Percentiles rank a stretch among this genome's conserved stretches.
Evolutionary conservation across 2,329 filamentous ascomycete species (phyloP).

Genomic region (Thielaviopsis musarum): DNA sequence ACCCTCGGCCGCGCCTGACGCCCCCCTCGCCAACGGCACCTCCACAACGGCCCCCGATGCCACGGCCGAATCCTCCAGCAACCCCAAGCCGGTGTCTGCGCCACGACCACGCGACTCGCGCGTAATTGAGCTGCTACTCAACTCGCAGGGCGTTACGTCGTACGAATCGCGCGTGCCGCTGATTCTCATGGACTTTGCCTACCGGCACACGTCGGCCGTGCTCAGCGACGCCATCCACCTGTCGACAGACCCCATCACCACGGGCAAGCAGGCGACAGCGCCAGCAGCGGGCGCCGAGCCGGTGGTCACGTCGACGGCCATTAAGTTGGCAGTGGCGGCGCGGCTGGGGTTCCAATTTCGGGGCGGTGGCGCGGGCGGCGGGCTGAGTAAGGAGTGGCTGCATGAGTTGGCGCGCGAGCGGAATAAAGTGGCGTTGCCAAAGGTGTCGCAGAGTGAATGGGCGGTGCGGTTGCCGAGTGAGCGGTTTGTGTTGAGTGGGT

Average conservation of each 20-base stretch:
- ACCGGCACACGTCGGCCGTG: slow-evolving; percentile 59
- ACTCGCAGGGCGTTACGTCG: slow-evolving; percentile 58
- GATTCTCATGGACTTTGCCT: slow-evolving; percentile 72
- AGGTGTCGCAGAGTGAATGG: slow-evolving; percentile 48
- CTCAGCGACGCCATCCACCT: slow-evolving; percentile 56
- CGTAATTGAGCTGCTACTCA: slow-evolving; percentile 64
- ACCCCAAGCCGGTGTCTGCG: slow-evolving; percentile 22
- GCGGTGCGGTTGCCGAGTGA: slow-evolving; percentile 49
- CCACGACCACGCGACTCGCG: slow-evolving; percentile 61
- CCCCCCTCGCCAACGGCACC: slow-evolving; percentile 14
- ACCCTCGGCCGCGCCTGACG: slow-evolving; percentile 20
- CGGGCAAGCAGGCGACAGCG: slow-evolving; percentile 30
- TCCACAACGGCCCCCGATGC: slow-evolving; percentile 4
- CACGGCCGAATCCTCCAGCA: slow-evolving; percentile 8
- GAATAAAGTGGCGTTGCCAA: slow-evolving; percentile 49
- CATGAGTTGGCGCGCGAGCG: slow-evolving; percentile 55
- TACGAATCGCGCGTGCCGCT: slow-evolving; percentile 73
- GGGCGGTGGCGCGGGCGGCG: slow-evolving; percentile 33
- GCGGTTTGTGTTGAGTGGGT: slow-evolving; percentile 49
- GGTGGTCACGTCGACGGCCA: slow-evolving; percentile 45
- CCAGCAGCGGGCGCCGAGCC: slow-evolving; percentile 32
- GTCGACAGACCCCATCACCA: slow-evolving; percentile 49
- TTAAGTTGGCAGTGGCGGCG: slow-evolving; percentile 56
- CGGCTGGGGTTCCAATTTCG: slow-evolving; percentile 54
- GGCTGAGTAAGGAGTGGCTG: slow-evolving; percentile 58